Base-by-base conservation (phyloP, 768 basidiomycete genomes). In the Tricholoma terreum region DNA sequence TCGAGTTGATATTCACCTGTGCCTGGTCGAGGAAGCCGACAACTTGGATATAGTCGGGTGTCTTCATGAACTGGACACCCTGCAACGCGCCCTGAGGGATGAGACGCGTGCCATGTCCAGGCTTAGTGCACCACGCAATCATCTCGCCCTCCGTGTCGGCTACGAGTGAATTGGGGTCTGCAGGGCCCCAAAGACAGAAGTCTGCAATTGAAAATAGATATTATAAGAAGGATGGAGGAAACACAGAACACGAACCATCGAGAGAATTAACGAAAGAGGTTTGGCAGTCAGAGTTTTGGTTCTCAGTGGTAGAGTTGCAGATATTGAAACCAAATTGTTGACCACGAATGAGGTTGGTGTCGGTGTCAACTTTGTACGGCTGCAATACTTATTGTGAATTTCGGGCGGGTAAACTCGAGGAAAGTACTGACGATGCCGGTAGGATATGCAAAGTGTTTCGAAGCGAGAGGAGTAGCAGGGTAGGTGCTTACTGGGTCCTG, bases 51-150 rank as follows among this genome's bases (percentile, higher is more conserved):
- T 82, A 88, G 66, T 81, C 80, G 5, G 82, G 80, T 1, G 87
- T 86, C 61, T 78, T 72, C 19, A 86, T 76, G n/a, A 72, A 69
- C 48, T 71, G 71, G 34, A 65, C 70, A 17, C 70, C 70, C 27
- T 57, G 57, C 14, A 72, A 55, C 11, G 71, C 63, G 14, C 70
- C 70, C 51, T 67, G 43, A 15, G 84, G 86, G 54, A 88, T 84
- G 46, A 73, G 34, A 53, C 78, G 27, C 63, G 77, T 30, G 70
- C 80, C 52, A 54, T 77, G 78, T 4, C 82, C 82, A 10, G 73
- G 72, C 67, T 85, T 80, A n/a, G 80, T 79, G 73, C 86, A 91
- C 80, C 81, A 90, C 2, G 86, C 80, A 14, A 90, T 85, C 62
- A 80, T 82, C 56, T 80, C 70, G 38, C 77, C 80, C 64, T 90